Evolutionary conservation across 2,329 filamentous ascomycete species (phyloP).

Genomic region (Verticillium longisporum): DNA sequence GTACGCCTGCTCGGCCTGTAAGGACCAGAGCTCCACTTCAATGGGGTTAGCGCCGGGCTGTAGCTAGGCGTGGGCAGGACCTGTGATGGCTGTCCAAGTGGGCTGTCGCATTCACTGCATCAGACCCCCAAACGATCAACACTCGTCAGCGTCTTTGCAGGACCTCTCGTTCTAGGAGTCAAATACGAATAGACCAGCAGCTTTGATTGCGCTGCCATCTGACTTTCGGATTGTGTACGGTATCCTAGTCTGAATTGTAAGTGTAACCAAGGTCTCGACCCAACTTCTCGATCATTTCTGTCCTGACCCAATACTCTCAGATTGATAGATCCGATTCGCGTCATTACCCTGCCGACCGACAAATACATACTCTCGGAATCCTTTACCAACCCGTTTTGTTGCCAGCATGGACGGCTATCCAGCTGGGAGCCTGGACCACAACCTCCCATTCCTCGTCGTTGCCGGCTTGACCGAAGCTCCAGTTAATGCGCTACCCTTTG

Average conservation of each 20-base stretch:
- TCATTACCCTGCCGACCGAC: not conserved
- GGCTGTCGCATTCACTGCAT: not conserved
- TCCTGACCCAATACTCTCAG: not conserved
- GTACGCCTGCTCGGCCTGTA: too few species aligned
- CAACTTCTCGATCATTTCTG: not conserved
- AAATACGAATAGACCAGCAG: too few species aligned
- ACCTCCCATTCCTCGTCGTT: slow-evolving; percentile 76
- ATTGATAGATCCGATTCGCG: not conserved
- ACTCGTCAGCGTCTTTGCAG: not conserved
- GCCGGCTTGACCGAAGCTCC: slow-evolving; percentile 57
- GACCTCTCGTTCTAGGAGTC: too few species aligned
- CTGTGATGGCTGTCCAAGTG: not conserved
- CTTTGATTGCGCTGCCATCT: not conserved
- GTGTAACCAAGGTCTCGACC: not conserved
- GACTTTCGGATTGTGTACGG: not conserved
- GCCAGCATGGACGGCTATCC: slow-evolving; percentile 71
- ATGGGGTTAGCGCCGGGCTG: not conserved
- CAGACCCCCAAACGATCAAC: not conserved
- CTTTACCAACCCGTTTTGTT: not conserved
- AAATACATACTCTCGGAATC: slow-evolving; percentile 18
- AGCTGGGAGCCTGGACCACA: slow-evolving; percentile 73
- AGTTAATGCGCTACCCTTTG: slow-evolving; percentile 32
- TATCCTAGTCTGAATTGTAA: not conserved
- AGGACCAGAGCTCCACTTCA: not conserved
- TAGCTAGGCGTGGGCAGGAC: not conserved